A percentile compares a stretch with the other conserved stretches of the same genome.
Conservation (phyloP, 78 protist species). For the Planoprotostelium fungivorum region DNA sequence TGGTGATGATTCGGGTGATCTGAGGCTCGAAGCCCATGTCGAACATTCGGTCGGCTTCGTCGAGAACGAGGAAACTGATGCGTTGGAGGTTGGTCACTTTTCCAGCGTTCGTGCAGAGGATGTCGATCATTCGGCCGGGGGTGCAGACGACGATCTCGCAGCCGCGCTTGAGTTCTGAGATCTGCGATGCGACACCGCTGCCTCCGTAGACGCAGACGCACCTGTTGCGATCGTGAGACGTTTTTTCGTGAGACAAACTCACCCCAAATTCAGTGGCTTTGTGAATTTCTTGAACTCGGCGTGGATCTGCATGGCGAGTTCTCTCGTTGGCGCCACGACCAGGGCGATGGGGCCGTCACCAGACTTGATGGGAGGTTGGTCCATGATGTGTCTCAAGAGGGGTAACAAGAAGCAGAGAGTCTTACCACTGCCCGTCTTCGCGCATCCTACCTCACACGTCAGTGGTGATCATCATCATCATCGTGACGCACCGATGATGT, state of each 20-base stretch:
- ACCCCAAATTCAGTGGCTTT: slow-evolving; percentile 32
- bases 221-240: not conserved
- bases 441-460: slow-evolving; percentile 4
- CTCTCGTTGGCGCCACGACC: slow-evolving; percentile 96
- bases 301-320: slow-evolving; percentile 91
- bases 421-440: slow-evolving; percentile 91
- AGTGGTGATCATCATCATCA: not conserved
- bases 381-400: slow-evolving; percentile 88
- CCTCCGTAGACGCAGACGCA: slow-evolving; percentile 95
- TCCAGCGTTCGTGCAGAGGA: slow-evolving; percentile 85
- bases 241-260: not conserved
- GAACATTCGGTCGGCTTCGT: slow-evolving; percentile 99
- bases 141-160: slow-evolving; percentile 94
- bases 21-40: slow-evolving; percentile 96
- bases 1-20: slow-evolving; percentile 72
- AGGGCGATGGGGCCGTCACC: slow-evolving; percentile 96
- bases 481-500: slow-evolving; percentile 75
- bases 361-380: slow-evolving; percentile 68
- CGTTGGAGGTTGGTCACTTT: slow-evolving; percentile 89
- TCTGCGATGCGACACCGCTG: slow-evolving; percentile 86
- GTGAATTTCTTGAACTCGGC: slow-evolving; percentile 72
- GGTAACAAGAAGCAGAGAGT: slow-evolving; percentile 97
- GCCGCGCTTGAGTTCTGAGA: slow-evolving; percentile 87
- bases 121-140: slow-evolving; percentile 99
- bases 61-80: slow-evolving; percentile 91